Base-by-base conservation (phyloP, 2,329 filamentous ascomycete species). In the Didymella pinodella region DNA sequence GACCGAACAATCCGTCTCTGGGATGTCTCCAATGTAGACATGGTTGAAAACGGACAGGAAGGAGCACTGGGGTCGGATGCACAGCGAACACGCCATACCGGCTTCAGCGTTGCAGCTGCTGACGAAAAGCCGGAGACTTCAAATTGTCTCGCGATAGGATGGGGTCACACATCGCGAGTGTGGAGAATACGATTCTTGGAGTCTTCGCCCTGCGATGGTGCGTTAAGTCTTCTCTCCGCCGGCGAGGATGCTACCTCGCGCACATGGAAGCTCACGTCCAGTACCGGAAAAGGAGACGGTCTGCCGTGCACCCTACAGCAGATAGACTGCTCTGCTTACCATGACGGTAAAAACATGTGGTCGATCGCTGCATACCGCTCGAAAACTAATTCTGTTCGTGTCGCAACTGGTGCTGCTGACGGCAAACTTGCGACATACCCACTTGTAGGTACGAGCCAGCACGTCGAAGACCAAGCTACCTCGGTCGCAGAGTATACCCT, bases 321-420 rank as follows among this genome's bases (percentile, higher is more conserved):
- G 49, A 71, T 82, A 2, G 80, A 82, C 2, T 86, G 84, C 7
- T 84, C 86, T 48, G 82, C 85, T 2, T 85, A 87, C 59, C 93
- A 98, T 72, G 83, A 82, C 32, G 95, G 95, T 7, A 99, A 97
- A 76, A 93, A 97, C 72, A 88, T 98, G 7, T 98, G 94, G 93
- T 88, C 93, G 0, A 51, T 69, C 57, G 50, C 61, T 10, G 53
- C 71, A 1, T 61, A 51, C 18, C 31, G 43, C 11, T 34, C 48
- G 32, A 12, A 43, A 2, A 28, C 50, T 31, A 59, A 58, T 20
- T n/a, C 48, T 11, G 57, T 62, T 26, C 57, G 65, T 10, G 60
- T 75, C 8, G 54, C 67, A 25, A 66, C 65, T 2, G 95, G 95
- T 12, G 95, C 92, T n/a, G 90, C 91, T 11, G 95, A 99, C 77